A percentile compares a stretch with the other conserved stretches of the same genome.
These are phyloP conservation scores for Ophiostoma sp. DNA, from an alignment of 2,329 filamentous ascomycete genomes.

Conservation along the genomic window DNA sequence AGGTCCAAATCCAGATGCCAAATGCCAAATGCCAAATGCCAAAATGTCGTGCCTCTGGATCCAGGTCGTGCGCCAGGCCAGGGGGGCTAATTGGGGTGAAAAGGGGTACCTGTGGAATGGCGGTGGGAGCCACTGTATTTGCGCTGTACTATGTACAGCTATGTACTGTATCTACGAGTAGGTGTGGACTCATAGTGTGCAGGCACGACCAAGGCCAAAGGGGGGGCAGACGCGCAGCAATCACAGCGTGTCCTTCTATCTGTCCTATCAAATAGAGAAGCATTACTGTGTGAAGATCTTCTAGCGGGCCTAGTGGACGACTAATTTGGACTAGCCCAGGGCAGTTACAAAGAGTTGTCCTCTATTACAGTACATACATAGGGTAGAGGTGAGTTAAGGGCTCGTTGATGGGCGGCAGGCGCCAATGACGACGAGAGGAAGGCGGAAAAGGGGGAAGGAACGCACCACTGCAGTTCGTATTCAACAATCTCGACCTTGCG, in stretches of 20 bases:
- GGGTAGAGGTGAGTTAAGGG: neutral
- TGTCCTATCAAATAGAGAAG: neutral
- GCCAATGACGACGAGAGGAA: neutral
- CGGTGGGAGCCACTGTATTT: slow-evolving; percentile 5
- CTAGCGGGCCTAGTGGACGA: slow-evolving; percentile 8
- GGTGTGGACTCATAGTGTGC: neutral
- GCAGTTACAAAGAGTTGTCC: slow-evolving; percentile 17
- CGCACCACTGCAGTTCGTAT: neutral
- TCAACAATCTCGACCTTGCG: neutral
- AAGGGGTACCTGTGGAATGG: slow-evolving; percentile 10
- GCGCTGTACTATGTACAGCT: neutral
- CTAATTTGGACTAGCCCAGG: slow-evolving; percentile 20
- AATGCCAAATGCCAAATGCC: neutral
- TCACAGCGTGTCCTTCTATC: neutral
- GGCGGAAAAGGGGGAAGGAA: slow-evolving; percentile 3
- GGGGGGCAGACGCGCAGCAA: slow-evolving; percentile 9
- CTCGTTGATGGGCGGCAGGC: neutral
- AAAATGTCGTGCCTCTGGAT: slow-evolving; percentile 10
- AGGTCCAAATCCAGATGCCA: neutral
- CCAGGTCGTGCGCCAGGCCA: slow-evolving; percentile 12
- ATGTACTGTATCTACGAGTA: no score
- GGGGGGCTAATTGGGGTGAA: slow-evolving; percentile 12
- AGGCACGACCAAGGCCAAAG: slow-evolving; percentile 12
- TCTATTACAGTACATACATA: neutral
- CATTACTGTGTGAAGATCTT: neutral